Base-by-base conservation (phyloP, 352 stramenopile species). In the Pythium aphanidermatum region DNA sequence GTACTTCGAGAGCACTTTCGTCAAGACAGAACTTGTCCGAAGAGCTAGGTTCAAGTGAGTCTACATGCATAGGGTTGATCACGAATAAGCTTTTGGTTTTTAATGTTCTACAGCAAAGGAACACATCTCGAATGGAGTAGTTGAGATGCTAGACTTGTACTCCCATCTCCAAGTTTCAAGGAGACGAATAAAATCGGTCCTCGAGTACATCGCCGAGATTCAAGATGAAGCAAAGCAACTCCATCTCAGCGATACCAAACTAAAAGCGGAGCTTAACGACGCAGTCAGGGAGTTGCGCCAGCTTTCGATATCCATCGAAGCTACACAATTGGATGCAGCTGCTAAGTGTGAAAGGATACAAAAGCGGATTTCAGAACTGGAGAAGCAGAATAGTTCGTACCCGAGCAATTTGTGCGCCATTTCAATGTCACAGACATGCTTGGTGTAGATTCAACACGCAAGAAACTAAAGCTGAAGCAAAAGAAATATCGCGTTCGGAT, bases 101-200 rank as follows among this genome's bases (percentile, higher is more conserved):
- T 35, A 41, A 33, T 16, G 4, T 10, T 1, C 25, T 8, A 34
- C 25, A 19, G 25, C 12, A 2, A 34, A 30, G 2, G 16, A 10
- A 13, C 8, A 20, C 23, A 13, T 9, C n/a, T 13, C 38, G 23
- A 14, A 14, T 24, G n/a, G 33, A 24, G 38, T 24, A 7, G 2
- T 46, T 10, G n/a, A 34, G n/a, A n/a, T n/a, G n/a, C n/a, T n/a
- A n/a, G n/a, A n/a, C n/a, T n/a, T n/a, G n/a, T n/a, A n/a, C n/a
- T n/a, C n/a, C n/a, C n/a, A n/a, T n/a, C 20, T 67, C 16, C 50
- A 78, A 83, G 31, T 48, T 77, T 27, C 31, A 63, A 17, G 20
- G 55, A n/a, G 62, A 84, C 24, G 40, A 46, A 55, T 41, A 7
- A 53, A 33, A 1, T 40, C 56, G 17, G 45, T 74, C n/a, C 34